Percentiles rank a stretch among this genome's conserved stretches.
phyloP scores from a whole-genome alignment of 768 basidiomycete species.

The Lentinula sp. region DNA sequence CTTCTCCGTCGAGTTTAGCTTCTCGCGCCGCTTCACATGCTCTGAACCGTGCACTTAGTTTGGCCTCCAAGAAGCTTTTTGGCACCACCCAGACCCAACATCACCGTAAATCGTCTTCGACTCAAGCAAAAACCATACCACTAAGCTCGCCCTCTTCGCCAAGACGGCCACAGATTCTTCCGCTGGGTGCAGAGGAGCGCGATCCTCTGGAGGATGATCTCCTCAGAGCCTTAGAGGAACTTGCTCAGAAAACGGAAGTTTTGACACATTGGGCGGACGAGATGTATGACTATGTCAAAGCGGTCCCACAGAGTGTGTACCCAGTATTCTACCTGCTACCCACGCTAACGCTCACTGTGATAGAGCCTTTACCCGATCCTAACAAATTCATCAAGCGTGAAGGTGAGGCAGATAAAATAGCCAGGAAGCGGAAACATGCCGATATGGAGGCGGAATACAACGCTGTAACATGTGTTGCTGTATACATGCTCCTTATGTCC shows the following conservation, averaged over 20 bases:
- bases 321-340: neutral
- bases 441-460: conserved; percentile 79
- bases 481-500: conserved; percentile 88
- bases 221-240: conserved; percentile 76
- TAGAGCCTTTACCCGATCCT: conserved; percentile 81
- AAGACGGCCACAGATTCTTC: conserved; percentile 48
- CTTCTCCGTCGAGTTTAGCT: conserved; percentile 55
- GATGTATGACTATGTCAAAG: conserved; percentile 86
- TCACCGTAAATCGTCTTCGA: conserved; percentile 1
- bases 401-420: conserved; percentile 68
- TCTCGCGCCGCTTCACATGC: conserved; percentile 68
- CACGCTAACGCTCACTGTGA: conserved; percentile 1
- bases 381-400: conserved; percentile 65
- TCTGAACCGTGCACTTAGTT: conserved; percentile 69
- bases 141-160: conserved; percentile 48
- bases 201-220: conserved; percentile 80
- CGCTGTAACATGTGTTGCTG: conserved; percentile 79
- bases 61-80: conserved; percentile 80
- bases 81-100: conserved; percentile 34
- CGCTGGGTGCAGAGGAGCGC: conserved; percentile 37
- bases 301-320: conserved; percentile 72
- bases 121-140: conserved; percentile 32
- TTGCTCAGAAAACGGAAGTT: conserved; percentile 95
- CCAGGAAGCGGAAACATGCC: conserved; percentile 60
- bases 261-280: conserved; percentile 93